Conservation (phyloP, 2,329 filamentous ascomycete genomes). For the Fusarium sp. region DNA sequence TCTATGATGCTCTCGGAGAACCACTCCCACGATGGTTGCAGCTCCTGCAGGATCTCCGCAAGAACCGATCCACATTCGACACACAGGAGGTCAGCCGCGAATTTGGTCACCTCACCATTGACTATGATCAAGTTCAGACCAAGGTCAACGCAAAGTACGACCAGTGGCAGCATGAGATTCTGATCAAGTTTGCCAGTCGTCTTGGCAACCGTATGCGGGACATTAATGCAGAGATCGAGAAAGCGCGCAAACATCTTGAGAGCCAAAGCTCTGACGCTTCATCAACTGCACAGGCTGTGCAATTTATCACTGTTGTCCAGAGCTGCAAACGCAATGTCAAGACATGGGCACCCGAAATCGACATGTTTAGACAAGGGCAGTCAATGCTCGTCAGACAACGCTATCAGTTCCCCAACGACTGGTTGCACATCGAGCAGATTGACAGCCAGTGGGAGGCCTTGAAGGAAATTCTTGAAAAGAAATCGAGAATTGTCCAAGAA, state of each 20-base stretch:
- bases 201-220: slow-evolving; percentile 92
- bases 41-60: slow-evolving; percentile 94
- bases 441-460: slow-evolving; percentile 95
- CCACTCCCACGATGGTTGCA: slow-evolving; percentile 94
- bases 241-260: slow-evolving; percentile 89
- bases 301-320: slow-evolving; percentile 98
- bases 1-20: slow-evolving; percentile 91
- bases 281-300: slow-evolving; percentile 95
- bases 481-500: slow-evolving; percentile 94
- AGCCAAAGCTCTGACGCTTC: slow-evolving; percentile 91
- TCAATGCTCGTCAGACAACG: slow-evolving; percentile 90
- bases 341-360: slow-evolving; percentile 94
- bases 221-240: slow-evolving; percentile 90
- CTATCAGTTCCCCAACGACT: slow-evolving; percentile 92
- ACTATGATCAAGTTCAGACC: slow-evolving; percentile 98
- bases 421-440: slow-evolving; percentile 95
- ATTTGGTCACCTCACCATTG: slow-evolving; percentile 94
- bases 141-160: slow-evolving; percentile 99
- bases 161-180: slow-evolving; percentile 98
- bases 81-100: slow-evolving; percentile 92
- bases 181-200: slow-evolving; percentile 90
- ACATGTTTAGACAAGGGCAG: slow-evolving; percentile 94
- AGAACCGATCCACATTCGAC: slow-evolving; percentile 95
- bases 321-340: slow-evolving; percentile 95
- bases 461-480: slow-evolving; percentile 90